Evolutionary conservation across 176 grass and related monocot species (phyloP), one percentile per base, ranked within the genome.

Genomic region (Ensete ventricosum): DNA sequence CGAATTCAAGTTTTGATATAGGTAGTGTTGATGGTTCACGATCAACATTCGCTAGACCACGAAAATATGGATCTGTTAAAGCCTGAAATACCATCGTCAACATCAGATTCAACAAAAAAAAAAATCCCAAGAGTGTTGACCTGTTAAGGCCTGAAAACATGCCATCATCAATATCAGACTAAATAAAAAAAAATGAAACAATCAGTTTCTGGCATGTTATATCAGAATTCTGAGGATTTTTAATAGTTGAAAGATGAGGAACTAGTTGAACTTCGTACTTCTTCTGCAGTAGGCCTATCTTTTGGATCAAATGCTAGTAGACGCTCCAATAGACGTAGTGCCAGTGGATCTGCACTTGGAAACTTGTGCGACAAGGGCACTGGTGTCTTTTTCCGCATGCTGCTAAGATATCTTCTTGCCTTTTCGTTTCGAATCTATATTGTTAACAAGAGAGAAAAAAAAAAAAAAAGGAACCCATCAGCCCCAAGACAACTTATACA

Each of bases 61-160:
- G 69, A 83, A 98, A 98, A 80, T 98, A 98, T 81, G 95, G 90
- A 91, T 98, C 95, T 73, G 84, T 90, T 87, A 98, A 83, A 80
- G 95, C 90, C 90, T 62, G 54, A 69, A 83, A 2, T 50, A 52
- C 9, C 5, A 53, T 69, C 67, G 72, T 64, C 75, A 63, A 24
- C 12, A 63, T 81, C 68, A 71, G 34, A 63, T 55, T 79, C 82
- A 73, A 9, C 51, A 27, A 48, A 77, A 48, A 48, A 77, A 48
- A 76, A 74, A 27, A 5, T 0, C 60, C 73, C 62, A 58, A 81
- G 93, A 98, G 82, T 98, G 93, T 81, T 90, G 90, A 91, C 94
- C 95, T 78, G 84, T 90, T 87, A 98, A 83, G 78, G 95, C 88
- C 90, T 55, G 54, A 69, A 83, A 83, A 69, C 11, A 2, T 50